Evolutionary conservation across 176 grass and related monocot genomes (phyloP).

Genomic region (Secale cereale): DNA sequence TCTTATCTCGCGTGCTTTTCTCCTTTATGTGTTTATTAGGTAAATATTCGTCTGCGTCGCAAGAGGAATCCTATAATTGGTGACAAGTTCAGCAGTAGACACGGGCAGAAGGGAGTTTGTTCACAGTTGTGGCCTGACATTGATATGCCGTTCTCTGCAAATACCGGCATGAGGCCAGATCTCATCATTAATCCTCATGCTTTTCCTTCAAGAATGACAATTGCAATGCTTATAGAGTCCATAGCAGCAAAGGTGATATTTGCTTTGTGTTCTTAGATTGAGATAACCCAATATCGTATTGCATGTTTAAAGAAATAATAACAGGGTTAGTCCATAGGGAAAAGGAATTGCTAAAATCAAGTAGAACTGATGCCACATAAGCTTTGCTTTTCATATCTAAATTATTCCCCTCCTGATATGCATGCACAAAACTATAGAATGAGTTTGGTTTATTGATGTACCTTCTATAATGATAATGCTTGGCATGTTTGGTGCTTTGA

Average conservation of each 20-base stretch:
- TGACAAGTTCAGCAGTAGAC: slow-evolving; percentile 98
- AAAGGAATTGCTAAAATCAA: slow-evolving; percentile 19
- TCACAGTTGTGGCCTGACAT: slow-evolving; percentile 96
- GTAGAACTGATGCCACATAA: background rate
- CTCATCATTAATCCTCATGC: slow-evolving; percentile 97
- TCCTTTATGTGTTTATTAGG: slow-evolving; percentile 47
- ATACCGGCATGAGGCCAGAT: slow-evolving; percentile 95
- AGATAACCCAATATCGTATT: background rate
- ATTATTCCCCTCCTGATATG: background rate
- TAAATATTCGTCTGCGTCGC: slow-evolving; percentile 74
- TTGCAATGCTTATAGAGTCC: slow-evolving; percentile 98
- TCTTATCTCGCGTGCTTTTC: background rate
- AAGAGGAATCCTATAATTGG: slow-evolving; percentile 90
- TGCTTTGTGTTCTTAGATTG: slow-evolving; percentile 24
- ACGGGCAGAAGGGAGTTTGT: slow-evolving; percentile 98
- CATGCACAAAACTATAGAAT: background rate
- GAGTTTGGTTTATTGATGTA: background rate
- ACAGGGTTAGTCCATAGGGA: background rate
- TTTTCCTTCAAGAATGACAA: slow-evolving; percentile 99
- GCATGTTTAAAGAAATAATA: slow-evolving; percentile 22
- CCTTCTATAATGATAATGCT: background rate
- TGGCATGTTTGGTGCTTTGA: slow-evolving; percentile 20
- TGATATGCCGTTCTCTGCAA: slow-evolving; percentile 97
- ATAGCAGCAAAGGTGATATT: slow-evolving; percentile 85
- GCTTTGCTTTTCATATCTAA: background rate